Evolutionary conservation across 768 basidiomycete genomes (phyloP).

Genomic region (Lactarius pseudohatsudake): DNA sequence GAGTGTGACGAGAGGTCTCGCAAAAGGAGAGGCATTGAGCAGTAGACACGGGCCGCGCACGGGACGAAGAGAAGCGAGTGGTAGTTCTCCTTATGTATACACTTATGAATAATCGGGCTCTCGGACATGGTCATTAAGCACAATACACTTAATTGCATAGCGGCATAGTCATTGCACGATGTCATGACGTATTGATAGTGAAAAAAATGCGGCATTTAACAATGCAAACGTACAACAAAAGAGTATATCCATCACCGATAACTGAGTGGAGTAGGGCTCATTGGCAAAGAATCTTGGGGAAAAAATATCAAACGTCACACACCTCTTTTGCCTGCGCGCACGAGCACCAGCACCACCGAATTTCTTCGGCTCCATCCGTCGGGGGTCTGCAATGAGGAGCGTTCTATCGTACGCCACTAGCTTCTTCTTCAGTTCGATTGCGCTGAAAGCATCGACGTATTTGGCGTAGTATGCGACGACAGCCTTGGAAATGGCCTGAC

Average conservation of each 20-base stretch:
- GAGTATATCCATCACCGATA: slow-evolving; percentile 65
- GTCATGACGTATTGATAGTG: slow-evolving; percentile 39
- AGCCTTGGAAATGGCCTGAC: slow-evolving; percentile 98
- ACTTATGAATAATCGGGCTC: slow-evolving; percentile 12
- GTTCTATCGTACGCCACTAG: slow-evolving; percentile 93
- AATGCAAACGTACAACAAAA: slow-evolving; percentile 40
- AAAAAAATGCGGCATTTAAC: slow-evolving; percentile 47
- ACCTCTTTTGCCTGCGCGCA: slow-evolving; percentile 98
- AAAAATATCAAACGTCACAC: slow-evolving; percentile 29
- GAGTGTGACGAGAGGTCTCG: slow-evolving; percentile 9
- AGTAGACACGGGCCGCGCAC: slow-evolving; percentile 3
- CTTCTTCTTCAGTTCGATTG: slow-evolving; percentile 98
- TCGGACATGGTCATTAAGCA: neutral
- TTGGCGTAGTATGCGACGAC: slow-evolving; percentile 98
- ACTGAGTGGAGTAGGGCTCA: slow-evolving; percentile 42
- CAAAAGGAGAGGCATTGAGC: slow-evolving; percentile 11
- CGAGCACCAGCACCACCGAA: slow-evolving; percentile 98
- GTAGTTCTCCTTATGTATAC: slow-evolving; percentile 6
- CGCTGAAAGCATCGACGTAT: slow-evolving; percentile 96
- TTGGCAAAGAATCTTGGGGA: neutral
- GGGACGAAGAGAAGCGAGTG: neutral
- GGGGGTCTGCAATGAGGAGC: slow-evolving; percentile 87
- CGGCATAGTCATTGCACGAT: slow-evolving; percentile 38
- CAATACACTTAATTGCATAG: slow-evolving; percentile 26
- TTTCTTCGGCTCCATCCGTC: slow-evolving; percentile 99